Percentiles rank a stretch among this genome's conserved stretches.
Conservation (phyloP, 225 moss, liverwort and hornwort genomes). For the Takakia lepidozioides region DNA sequence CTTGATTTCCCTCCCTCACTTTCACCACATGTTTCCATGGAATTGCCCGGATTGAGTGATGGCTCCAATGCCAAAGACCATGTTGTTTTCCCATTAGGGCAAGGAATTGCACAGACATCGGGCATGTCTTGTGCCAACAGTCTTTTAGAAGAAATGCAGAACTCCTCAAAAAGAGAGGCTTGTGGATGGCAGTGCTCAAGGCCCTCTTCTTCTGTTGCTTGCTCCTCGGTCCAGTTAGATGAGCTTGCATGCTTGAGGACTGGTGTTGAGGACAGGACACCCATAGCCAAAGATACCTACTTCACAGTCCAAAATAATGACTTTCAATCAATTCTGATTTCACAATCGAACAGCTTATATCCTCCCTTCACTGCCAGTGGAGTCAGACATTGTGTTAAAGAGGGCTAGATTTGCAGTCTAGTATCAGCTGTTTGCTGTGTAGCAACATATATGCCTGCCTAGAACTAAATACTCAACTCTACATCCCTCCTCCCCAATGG, state of each 20-base stretch:
- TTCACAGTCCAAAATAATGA: background rate
- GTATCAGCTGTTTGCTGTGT: too few relatives aligned
- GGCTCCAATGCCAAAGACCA: constrained; percentile 19
- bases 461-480: too few relatives aligned
- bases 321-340: background rate
- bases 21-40: constrained; percentile 43
- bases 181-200: constrained; percentile 25
- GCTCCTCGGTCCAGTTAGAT: constrained; percentile 22
- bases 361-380: too few relatives aligned
- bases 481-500: background rate
- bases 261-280: constrained; percentile 16
- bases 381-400: too few relatives aligned
- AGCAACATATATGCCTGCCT: too few relatives aligned
- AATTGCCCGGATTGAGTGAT: constrained; percentile 34
- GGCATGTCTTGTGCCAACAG: constrained; percentile 44
- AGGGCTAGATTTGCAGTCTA: too few relatives aligned
- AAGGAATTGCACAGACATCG: constrained; percentile 4
- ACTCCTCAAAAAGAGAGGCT: constrained; percentile 73
- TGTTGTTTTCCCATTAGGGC: constrained; percentile 23
- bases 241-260: constrained; percentile 16
- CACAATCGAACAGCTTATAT: too few relatives aligned
- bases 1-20: constrained; percentile 48
- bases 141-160: constrained; percentile 61
- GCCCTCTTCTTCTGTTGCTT: constrained; percentile 18
- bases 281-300: constrained; percentile 22